Base-by-base conservation (phyloP, 1,284 basidiomycete species). In the Heterobasidion occidentale region DNA sequence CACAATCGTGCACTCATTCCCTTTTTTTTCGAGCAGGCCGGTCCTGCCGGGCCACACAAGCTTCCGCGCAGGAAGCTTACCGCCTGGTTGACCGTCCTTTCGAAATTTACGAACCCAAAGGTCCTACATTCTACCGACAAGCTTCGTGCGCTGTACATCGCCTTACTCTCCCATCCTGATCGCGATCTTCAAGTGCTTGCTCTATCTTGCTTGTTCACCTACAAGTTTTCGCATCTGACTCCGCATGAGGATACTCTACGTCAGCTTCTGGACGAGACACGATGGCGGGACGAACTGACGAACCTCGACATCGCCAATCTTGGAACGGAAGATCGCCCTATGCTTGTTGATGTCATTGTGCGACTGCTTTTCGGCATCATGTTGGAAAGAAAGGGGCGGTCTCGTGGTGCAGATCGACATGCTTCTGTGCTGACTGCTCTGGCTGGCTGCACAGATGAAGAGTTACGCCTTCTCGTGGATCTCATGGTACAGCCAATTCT, bases 61-160 rank as follows among this genome's bases (percentile, higher is more conserved):
- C 70, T 85, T 11, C 71, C 81, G 5, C 75, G 78, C 55, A 70
- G 75, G n/a, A 84, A 81, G 63, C 79, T 94, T 34, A 76, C 71
- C 17, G 76, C 81, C 2, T 98, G 92, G 86, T 83, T 99, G 33
- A 83, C 83, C 36, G 78, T 99, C 1, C 91, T 98, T 67, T 81
- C 90, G 56, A 95, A 94, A 68, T 92, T 99, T 68, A 75, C 75
- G 63, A 98, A 98, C 66, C 94, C 94, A 9, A 95, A 94, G 70
- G 90, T 92, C 0, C 76, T 97, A 1, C 82, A 84, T 64, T 79
- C 83, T 3, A 81, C 91, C 0, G 78, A 86, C 9, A 79, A 78
- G 0, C 77, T 99, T 15, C 83, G 83, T 57, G 58, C 70, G 0
- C 71, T 93, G 20, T 94, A 96, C 70, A 78, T 81, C 14, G 74